Conservation (phyloP, 768 basidiomycete species). For the Mycena capillaripes region DNA sequence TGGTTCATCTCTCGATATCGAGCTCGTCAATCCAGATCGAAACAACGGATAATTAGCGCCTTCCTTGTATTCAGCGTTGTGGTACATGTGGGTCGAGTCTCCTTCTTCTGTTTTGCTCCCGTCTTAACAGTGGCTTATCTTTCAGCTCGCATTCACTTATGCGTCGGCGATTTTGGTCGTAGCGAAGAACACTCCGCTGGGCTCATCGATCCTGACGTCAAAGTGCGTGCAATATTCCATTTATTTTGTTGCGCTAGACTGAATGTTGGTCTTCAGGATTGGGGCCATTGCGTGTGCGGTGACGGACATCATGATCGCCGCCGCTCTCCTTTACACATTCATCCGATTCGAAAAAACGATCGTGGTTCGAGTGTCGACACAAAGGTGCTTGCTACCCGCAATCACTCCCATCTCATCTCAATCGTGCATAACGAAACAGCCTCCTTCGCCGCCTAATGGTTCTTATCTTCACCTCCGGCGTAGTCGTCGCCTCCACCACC, state of each 20-base stretch:
- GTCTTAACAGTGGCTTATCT: too few species aligned
- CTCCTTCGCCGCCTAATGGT: conserved; percentile 15
- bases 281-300: background rate
- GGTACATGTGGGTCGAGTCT: background rate
- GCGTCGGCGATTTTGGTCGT: background rate
- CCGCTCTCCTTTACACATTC: background rate
- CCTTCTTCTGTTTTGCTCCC: too few species aligned
- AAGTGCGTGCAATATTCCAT: background rate
- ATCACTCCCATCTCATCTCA: background rate
- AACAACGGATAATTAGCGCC: background rate
- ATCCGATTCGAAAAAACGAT: background rate
- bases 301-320: conserved; percentile 2
- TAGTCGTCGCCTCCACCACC: conserved; percentile 5
- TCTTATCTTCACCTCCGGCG: conserved; percentile 6
- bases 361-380: background rate
- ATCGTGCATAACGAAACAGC: background rate
- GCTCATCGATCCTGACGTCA: background rate
- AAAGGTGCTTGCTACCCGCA: background rate
- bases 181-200: background rate
- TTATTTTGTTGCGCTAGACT: background rate
- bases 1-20: background rate
- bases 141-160: background rate
- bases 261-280: background rate
- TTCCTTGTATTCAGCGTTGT: background rate
- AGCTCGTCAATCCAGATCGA: background rate